Conservation (phyloP, 2,329 filamentous ascomycete genomes). For the Aspergillaceae sp. region DNA sequence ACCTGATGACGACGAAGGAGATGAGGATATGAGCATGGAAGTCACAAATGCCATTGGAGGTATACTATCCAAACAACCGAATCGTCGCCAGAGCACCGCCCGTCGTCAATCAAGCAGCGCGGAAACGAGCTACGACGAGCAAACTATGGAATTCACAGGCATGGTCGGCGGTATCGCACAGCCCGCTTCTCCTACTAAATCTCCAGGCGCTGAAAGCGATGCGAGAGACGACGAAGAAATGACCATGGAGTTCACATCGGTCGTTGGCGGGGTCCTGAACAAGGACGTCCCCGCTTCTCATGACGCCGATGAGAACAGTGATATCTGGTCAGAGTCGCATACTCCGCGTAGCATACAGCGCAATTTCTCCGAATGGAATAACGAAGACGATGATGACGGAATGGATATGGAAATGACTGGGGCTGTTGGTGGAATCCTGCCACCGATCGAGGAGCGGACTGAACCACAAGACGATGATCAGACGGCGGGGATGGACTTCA, state of each 20-base stretch:
- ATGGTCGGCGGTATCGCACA: slow-evolving; percentile 34
- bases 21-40: slow-evolving; percentile 83
- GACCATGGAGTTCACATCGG: slow-evolving; percentile 42
- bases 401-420: slow-evolving; percentile 55
- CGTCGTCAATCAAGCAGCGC: slow-evolving; percentile 36
- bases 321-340: slow-evolving; percentile 4
- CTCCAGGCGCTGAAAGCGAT: slow-evolving; percentile 20
- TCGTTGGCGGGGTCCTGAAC: slow-evolving; percentile 35
- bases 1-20: slow-evolving; percentile 39
- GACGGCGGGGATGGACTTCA: slow-evolving; percentile 61
- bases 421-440: slow-evolving; percentile 38
- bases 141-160: slow-evolving; percentile 41
- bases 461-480: slow-evolving; percentile 33
- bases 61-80: slow-evolving; percentile 51
- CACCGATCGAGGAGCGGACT: slow-evolving; percentile 30
- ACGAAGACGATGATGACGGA: slow-evolving; percentile 18
- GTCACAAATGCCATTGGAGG: slow-evolving; percentile 75
- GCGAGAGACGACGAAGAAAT: slow-evolving; percentile 36
- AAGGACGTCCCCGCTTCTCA: slow-evolving; percentile 13
- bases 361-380: slow-evolving; percentile 15
- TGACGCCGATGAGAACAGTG: slow-evolving; percentile 7
- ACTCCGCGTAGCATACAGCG: slow-evolving; percentile 13
- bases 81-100: slow-evolving; percentile 26
- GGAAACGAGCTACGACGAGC: slow-evolving; percentile 40
- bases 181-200: slow-evolving; percentile 18